Evolutionary conservation across 1,284 basidiomycete species (phyloP), one percentile per base, ranked within the genome.

Genomic region (Tylopilus sp.): DNA sequence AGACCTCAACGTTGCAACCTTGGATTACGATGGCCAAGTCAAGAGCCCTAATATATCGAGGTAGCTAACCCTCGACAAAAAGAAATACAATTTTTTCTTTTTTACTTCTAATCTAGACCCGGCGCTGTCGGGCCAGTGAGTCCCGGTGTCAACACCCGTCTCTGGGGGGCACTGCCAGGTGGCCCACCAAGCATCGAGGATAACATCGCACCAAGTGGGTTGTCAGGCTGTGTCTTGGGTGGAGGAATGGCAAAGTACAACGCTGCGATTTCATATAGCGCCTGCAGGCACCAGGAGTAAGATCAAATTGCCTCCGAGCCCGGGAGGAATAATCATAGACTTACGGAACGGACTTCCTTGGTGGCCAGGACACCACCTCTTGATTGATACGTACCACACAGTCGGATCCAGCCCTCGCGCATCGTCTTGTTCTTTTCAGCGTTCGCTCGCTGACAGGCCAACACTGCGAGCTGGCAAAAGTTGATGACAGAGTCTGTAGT

Each of bases 401-500:
- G 83, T 52, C 91, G 84, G 47, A 95, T 84, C 95, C 95, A 97
- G 44, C 90, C 91, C 74, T 95, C 93, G 44, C 91, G 84, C 78
- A 89, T 86, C 9, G 84, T 82, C 77, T 86, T 94, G 79, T 91
- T 89, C 79, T 90, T 87, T 66, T 90, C 84, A 53, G 93, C 91
- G 61, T 94, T 90, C 1, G 92, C 91, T 36, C 94, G 89, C 78
- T 97, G 95, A 68, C 94, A 95, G 9, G 92, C 91, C 60, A 91
- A 79, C 15, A 98, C 87, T 0, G 93, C 94, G 60, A 98, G 86
- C 75, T 98, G 96, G 4, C 91, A 83, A 78, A 96, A 97, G 77
- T 97, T 98, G 70, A 96, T 82, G 13, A 89, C 83, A 2, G 87
- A 81, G 67, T 95, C 91, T 22, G 87, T 87, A 9, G 94, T 95